Conservation (phyloP, 176 grass and related monocot species). For the Eragrostis curvula region DNA sequence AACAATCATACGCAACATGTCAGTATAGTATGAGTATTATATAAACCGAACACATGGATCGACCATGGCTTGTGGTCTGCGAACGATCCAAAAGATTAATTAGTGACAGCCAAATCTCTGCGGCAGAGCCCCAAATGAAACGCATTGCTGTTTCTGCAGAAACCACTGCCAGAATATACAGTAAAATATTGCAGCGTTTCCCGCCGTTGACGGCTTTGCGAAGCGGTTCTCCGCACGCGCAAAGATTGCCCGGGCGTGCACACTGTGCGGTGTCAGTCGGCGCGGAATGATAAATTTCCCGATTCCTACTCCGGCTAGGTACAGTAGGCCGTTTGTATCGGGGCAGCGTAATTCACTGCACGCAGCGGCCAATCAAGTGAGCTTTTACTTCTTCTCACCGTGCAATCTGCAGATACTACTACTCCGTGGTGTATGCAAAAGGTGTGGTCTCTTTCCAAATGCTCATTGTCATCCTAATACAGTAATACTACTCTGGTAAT, state of each 20-base stretch:
- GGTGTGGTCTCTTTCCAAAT: background rate
- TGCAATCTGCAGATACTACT: background rate
- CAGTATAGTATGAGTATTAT: background rate
- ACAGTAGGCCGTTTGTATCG: background rate
- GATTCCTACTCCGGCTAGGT: background rate
- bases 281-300: constrained; percentile 16
- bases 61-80: background rate
- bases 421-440: background rate
- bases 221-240: background rate
- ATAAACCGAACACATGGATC: background rate
- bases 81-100: background rate
- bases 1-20: background rate
- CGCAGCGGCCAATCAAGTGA: too few relatives aligned
- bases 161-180: background rate
- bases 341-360: background rate
- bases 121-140: background rate
- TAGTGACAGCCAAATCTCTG: background rate
- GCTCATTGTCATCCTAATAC: too few relatives aligned
- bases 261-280: background rate
- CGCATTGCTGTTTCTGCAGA: background rate
- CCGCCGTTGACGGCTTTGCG: too few relatives aligned
- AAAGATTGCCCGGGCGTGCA: background rate
- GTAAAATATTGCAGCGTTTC: background rate
- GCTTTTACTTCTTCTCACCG: background rate
- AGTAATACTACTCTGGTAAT: too few relatives aligned